Percentiles rank a stretch among this genome's conserved stretches.
Conservation (phyloP, 2,329 filamentous ascomycete species). For the Claviceps purpurea region DNA sequence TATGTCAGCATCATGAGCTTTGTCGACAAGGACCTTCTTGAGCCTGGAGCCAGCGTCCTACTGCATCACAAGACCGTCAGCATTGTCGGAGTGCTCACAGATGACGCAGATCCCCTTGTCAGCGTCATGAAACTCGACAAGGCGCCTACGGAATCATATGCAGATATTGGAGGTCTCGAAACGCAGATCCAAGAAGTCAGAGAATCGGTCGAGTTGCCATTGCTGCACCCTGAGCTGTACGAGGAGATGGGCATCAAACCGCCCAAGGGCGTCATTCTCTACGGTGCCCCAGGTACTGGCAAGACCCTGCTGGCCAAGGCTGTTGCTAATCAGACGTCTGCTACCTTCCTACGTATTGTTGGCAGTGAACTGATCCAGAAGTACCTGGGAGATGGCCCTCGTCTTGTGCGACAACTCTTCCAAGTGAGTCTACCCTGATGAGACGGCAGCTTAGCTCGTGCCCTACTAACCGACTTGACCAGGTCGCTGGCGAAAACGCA, state of each 20-base stretch:
- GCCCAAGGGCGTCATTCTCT: constrained; percentile 97
- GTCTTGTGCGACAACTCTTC: constrained; percentile 91
- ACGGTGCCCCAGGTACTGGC: constrained; percentile 91
- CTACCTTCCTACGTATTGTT: constrained; percentile 93
- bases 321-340: constrained; percentile 96
- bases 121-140: constrained; percentile 99
- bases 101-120: constrained; percentile 88
- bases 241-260: constrained; percentile 99
- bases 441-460: not conserved
- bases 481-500: constrained; percentile 88
- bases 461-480: constrained; percentile 8
- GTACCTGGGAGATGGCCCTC: constrained; percentile 90
- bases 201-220: constrained; percentile 88
- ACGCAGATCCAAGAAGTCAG: constrained; percentile 93
- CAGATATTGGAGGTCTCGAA: constrained; percentile 94
- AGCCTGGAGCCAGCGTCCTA: constrained; percentile 88
- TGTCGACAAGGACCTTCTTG: constrained; percentile 94
- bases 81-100: constrained; percentile 91
- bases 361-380: constrained; percentile 97
- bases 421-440: constrained; percentile 36
- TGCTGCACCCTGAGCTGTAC: constrained; percentile 92
- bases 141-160: constrained; percentile 94
- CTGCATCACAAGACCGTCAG: constrained; percentile 97
- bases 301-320: constrained; percentile 95
- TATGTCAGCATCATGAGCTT: constrained; percentile 99